Conservation (phyloP, 73 alveolate genomes). For the Paramecium sexaurelia region DNA sequence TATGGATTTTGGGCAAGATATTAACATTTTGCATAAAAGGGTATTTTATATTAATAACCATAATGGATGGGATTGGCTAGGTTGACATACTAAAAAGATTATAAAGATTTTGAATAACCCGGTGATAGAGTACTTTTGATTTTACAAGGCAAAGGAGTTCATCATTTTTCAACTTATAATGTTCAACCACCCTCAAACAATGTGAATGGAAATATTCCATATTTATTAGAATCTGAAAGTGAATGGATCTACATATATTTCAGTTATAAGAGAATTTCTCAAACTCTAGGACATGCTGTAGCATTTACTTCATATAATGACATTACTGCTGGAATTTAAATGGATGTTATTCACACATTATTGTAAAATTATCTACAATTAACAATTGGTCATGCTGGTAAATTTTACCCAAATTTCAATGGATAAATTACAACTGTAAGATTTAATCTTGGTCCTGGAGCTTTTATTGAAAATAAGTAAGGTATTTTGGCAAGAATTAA, state of each 20-base stretch:
- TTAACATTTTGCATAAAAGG: neutral
- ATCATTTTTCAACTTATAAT: conserved; percentile 44
- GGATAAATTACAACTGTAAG: conserved; percentile 53
- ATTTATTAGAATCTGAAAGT: conserved; percentile 10
- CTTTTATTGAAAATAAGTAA: conserved; percentile 21
- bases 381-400: conserved; percentile 52
- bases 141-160: neutral
- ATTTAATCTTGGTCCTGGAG: conserved; percentile 58
- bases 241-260: conserved; percentile 47
- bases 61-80: conserved; percentile 57
- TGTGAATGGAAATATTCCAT: conserved; percentile 55
- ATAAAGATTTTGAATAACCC: conserved; percentile 35
- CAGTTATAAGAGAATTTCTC: conserved; percentile 49
- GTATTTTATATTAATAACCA: conserved; percentile 12
- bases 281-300: conserved; percentile 44
- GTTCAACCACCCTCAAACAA: conserved; percentile 3
- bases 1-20: conserved; percentile 49
- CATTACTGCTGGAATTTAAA: conserved; percentile 43
- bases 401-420: conserved; percentile 47
- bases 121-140: conserved; percentile 54
- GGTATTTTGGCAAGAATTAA: conserved; percentile 50
- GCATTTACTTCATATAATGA: conserved; percentile 41
- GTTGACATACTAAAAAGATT: conserved; percentile 13
- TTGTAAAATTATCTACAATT: neutral
- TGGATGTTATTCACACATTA: conserved; percentile 24